A percentile compares a stretch with the other conserved stretches of the same genome.
Conservation (phyloP, 768 basidiomycete genomes). For the Mycena vitilis region DNA sequence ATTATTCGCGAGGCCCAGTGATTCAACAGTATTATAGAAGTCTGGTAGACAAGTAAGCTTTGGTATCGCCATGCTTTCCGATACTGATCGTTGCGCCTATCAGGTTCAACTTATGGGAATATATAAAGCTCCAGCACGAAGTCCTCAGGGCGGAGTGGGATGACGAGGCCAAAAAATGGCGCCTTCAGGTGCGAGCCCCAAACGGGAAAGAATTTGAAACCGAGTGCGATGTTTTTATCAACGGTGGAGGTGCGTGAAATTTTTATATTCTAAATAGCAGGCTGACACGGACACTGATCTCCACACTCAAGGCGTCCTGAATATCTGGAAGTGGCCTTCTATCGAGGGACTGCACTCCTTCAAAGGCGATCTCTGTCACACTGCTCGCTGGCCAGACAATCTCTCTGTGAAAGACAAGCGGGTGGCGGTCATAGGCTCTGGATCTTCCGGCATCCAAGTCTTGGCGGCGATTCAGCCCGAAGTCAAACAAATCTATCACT, state of each 20-base stretch:
- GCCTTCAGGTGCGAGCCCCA: slow-evolving; percentile 48
- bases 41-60: slow-evolving; percentile 53
- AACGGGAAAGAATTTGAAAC: slow-evolving; percentile 38
- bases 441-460: slow-evolving; percentile 57
- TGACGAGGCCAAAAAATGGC: slow-evolving; percentile 54
- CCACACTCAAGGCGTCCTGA: slow-evolving; percentile 36
- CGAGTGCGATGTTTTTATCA: slow-evolving; percentile 40
- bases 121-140: slow-evolving; percentile 57
- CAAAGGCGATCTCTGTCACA: slow-evolving; percentile 62
- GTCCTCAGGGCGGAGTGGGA: slow-evolving; percentile 56
- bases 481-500: slow-evolving; percentile 53
- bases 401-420: slow-evolving; percentile 52
- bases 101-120: slow-evolving; percentile 48
- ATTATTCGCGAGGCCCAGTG: slow-evolving; percentile 58
- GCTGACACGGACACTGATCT: neutral
- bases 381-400: slow-evolving; percentile 58
- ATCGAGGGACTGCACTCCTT: slow-evolving; percentile 60
- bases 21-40: slow-evolving; percentile 57
- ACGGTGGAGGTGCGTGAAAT: slow-evolving; percentile 37
- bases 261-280: neutral
- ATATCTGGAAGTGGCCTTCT: slow-evolving; percentile 63
- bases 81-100: neutral
- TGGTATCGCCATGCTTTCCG: neutral
- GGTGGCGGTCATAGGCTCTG: slow-evolving; percentile 58
- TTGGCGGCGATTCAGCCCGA: slow-evolving; percentile 56